Evolutionary conservation across 108 stramenopile genomes (phyloP).

Genomic region (Phaeodactylum tricornutum): DNA sequence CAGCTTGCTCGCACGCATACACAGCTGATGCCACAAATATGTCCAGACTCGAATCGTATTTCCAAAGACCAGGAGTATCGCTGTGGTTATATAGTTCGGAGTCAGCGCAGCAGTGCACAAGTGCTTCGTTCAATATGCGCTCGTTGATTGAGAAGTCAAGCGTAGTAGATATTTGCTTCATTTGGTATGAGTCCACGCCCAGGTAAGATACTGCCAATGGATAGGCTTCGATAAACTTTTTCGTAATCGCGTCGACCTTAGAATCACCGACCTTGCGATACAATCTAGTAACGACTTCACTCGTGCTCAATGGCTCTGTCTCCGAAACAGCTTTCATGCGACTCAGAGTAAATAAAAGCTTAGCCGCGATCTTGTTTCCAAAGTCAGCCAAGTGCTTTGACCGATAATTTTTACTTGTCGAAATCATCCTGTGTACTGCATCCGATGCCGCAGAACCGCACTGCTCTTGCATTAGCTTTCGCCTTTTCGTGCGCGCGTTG

Average conservation of each 20-base stretch:
- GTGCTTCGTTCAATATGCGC: slow-evolving; percentile 10
- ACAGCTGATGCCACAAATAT: slow-evolving; percentile 49
- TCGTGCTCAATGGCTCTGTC: slow-evolving; percentile 29
- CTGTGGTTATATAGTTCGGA: slow-evolving; percentile 8
- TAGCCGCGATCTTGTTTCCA: slow-evolving; percentile 50
- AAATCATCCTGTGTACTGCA: slow-evolving; percentile 60
- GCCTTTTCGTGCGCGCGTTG: no score
- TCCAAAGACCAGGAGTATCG: slow-evolving; percentile 9
- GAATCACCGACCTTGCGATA: slow-evolving; percentile 1
- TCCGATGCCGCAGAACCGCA: slow-evolving; percentile 59
- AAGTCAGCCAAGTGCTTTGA: slow-evolving; percentile 38
- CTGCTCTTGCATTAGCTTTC: slow-evolving; percentile 47
- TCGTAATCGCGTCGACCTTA: no score
- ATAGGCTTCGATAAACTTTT: slow-evolving; percentile 23
- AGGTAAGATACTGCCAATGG: slow-evolving; percentile 69
- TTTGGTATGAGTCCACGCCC: slow-evolving; percentile 36
- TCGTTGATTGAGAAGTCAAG: not conserved
- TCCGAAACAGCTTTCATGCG: slow-evolving; percentile 27
- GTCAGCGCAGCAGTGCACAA: slow-evolving; percentile 28
- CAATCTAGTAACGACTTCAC: slow-evolving; percentile 8
- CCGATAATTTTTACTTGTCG: slow-evolving; percentile 29
- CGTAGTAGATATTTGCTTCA: no score
- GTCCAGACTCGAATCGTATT: slow-evolving; percentile 53
- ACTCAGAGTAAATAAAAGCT: slow-evolving; percentile 64
- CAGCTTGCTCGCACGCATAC: slow-evolving; percentile 44